Evolutionary conservation across 1,284 basidiomycete genomes (phyloP), one percentile per base, ranked within the genome.

Genomic region (Fomes fomentarius): DNA sequence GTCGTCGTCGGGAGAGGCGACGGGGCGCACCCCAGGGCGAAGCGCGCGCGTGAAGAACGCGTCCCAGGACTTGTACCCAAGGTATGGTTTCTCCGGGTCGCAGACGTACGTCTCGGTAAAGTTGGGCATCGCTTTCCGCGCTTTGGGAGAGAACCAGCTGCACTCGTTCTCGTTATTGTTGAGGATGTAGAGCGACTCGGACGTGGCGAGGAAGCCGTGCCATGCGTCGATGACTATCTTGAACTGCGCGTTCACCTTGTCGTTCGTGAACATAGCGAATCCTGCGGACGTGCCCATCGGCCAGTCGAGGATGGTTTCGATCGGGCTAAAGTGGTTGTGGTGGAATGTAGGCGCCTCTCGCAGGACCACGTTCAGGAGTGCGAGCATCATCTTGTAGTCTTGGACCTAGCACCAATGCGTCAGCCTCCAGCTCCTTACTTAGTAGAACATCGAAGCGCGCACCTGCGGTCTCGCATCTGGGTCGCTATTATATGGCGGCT

Each of bases 51-150:
- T 79, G 67, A 85, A 84, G 68, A 81, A 84, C 52, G 77, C 76
- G 55, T 83, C 82, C 80, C 80, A 84, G 25, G 76, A 77, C 17
- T 60, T 73, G 67, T 69, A 84, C 9, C 80, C 80, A 58, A 74
- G 62, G 58, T 76, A 66, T 28, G 66, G 56, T 4, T 63, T 66
- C 3, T 62, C 57, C 0, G 76, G 72, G 55, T 81, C 74, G 60
- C 74, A 76, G n/a, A 72, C 64, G 64, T 72, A 82, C 2, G 73
- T 73, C 22, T 67, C 56, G n/a, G 56, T 67, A 49, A 71, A 65
- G 60, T 73, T 71, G 6, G 51, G 47, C 41, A 42, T 66, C 40
- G 45, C 37, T 38, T 30, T 61, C 57, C 48, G 69, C 12, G 77
- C 80, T 5, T 64, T 59, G 0, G 64, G 55, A 12, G 74, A 71